phyloP scores from a whole-genome alignment of 2,329 filamentous ascomycete genomes.

The Stenocarpella maydis region DNA sequence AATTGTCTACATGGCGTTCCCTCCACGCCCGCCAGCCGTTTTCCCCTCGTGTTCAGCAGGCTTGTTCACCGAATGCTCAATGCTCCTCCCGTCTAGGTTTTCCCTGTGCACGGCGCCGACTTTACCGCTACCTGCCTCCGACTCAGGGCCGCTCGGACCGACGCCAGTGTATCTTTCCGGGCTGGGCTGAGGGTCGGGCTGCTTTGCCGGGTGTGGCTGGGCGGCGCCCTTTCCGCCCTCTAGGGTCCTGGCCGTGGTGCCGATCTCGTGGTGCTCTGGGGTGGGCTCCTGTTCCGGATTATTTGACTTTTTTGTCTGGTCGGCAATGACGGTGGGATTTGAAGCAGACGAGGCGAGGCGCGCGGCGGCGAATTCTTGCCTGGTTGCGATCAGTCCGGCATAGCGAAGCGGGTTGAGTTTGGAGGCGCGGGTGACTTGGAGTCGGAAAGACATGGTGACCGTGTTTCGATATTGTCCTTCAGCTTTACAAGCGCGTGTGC shows the following conservation, averaged over 20 bases:
- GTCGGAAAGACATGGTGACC: not conserved
- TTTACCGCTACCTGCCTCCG: not conserved
- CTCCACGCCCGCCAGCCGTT: not conserved
- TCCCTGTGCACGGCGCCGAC: not conserved
- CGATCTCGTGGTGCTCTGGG: not conserved
- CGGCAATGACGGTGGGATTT: not conserved
- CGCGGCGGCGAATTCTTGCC: not conserved
- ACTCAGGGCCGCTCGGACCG: not conserved
- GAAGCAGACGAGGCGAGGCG: not conserved
- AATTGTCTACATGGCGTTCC: not conserved
- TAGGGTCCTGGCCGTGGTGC: not conserved
- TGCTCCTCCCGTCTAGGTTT: not conserved
- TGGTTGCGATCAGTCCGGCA: not conserved
- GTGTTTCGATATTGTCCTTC: too few species aligned
- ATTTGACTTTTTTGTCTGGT: slow-evolving; percentile 9
- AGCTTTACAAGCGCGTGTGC: not conserved
- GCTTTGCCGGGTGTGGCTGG: not conserved
- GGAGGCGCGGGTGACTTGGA: not conserved
- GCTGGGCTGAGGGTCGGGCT: not conserved
- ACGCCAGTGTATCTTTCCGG: not conserved
- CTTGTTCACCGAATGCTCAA: not conserved
- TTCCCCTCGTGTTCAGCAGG: not conserved
- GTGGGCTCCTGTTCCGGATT: not conserved
- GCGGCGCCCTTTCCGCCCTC: not conserved
- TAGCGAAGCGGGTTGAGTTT: too few species aligned